Evolutionary conservation across 2,329 filamentous ascomycete species (phyloP), one percentile per base, ranked within the genome.

Genomic region (Diaporthe batatas): DNA sequence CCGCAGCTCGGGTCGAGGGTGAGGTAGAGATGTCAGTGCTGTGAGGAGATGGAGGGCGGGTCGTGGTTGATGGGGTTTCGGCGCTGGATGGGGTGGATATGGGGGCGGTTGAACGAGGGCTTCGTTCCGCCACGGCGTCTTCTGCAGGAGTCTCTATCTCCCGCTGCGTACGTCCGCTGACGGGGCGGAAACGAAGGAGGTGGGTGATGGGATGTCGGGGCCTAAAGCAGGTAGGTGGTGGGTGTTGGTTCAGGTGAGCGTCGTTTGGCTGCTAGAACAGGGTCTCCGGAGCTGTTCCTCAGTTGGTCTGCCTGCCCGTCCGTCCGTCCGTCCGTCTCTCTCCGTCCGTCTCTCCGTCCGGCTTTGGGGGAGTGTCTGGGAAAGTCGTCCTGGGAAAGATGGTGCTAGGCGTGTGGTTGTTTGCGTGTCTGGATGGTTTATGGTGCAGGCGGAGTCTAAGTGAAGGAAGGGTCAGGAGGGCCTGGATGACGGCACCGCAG

Each of bases 61-160:
- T 87, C 86, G 89, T 86, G 81, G 84, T 86, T 84, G 87, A 83
- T 87, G 89, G 88, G 86, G 88, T 83, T 91, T 91, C 91, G 90
- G 92, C 84, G 86, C 87, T 86, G 90, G 87, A 85, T 88, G 88
- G 89, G 88, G 89, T 85, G 83, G 84, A 82, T 83, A 81, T 77
- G 77, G 79, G 82, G 82, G 70, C 65, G 47, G 78, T 76, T 74
- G 84, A 83, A 81, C 84, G 85, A 83, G 88, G 85, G 81, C 80
- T 86, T 86, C 90, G 88, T 90, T 92, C 88, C 88, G 92, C 92
- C 92, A 94, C 92, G 88, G 91, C 91, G 91, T 90, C 84, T 83
- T 77, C 78, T 84, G 85, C 84, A 86, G 87, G 84, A 84, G 77
- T 62, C 34, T 72, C 73, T 74, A 73, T 73, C 72, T 73, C 73